Conservation (phyloP, 805 yeast species). For the Candida methanosorbosa region DNA sequence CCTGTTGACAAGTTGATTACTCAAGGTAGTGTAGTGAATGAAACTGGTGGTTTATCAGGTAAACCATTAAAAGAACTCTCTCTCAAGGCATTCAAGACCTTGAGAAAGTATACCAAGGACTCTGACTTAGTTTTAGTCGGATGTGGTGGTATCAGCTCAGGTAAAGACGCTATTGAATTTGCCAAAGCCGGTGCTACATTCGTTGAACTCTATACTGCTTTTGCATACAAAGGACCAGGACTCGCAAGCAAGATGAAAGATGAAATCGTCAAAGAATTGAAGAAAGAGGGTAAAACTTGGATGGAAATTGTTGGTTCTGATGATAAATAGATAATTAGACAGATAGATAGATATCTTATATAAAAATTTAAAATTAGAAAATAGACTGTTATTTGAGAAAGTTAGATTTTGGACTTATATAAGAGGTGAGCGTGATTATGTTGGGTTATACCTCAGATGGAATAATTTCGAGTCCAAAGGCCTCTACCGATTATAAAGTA, state of each 20-base stretch:
- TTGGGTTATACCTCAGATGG: too few relatives aligned
- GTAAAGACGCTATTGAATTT: constrained; percentile 83
- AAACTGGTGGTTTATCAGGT: constrained; percentile 91
- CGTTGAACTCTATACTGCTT: constrained; percentile 79
- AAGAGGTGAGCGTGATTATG: not conserved
- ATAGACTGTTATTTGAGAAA: too few relatives aligned
- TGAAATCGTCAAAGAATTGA: constrained; percentile 51
- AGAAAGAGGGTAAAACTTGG: constrained; percentile 79
- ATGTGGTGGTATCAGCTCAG: constrained; percentile 89
- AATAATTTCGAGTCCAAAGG: too few relatives aligned
- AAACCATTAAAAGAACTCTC: constrained; percentile 78
- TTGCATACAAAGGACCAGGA: constrained; percentile 92
- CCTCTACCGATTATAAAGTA: too few relatives aligned
- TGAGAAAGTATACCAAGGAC: constrained; percentile 72
- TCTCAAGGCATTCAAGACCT: constrained; percentile 56
- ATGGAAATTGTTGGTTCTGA: constrained; percentile 65
- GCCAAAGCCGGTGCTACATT: constrained; percentile 93
- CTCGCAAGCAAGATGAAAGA: constrained; percentile 53
- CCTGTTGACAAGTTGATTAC: constrained; percentile 52
- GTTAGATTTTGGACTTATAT: too few relatives aligned
- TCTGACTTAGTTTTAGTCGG: constrained; percentile 73
- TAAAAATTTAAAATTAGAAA: too few relatives aligned
- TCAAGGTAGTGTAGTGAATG: constrained; percentile 32
- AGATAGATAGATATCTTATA: too few relatives aligned
- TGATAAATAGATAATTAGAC: constrained; percentile 20